Evolutionary conservation across 306 rosid species (phyloP), one percentile per base, ranked within the genome.

Genomic region (Sindora glabra): DNA sequence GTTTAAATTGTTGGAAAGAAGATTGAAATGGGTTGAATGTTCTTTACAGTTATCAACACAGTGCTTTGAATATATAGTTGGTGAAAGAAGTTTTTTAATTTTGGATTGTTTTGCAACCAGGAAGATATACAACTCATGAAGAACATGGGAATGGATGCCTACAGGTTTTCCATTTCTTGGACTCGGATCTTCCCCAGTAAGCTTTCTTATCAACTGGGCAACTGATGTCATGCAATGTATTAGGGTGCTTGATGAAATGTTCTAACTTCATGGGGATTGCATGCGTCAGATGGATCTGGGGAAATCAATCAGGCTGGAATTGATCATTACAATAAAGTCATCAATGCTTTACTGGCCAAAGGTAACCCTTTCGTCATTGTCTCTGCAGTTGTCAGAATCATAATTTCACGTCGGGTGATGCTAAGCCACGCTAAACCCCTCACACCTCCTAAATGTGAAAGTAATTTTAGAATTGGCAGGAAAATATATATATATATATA

Each of bases 251-350:
- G 5, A 40, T 22, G 6, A 40, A 29, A 27, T 41, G 24, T 41
- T 24, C 55, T 56, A 18, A 67, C 27, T 23, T 58, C 59, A 44
- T 37, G 38, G 18, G 19, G 33, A 58, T 59, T 68, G n/a, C 42
- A 63, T 47, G 25, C 33, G 34, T 65, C 45, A 94, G 99, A 84
- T 76, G 97, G 97, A 68, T 74, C 62, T 15, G 95, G 94, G 17
- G 51, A 69, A 67, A 82, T 94, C 62, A 94, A 89, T 66, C 84
- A 80, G 34, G 89, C 86, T 8, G 97, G 97, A 59, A 34, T 94
- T 41, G 90, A 80, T 73, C 87, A 94, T 62, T 94, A 94, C 68
- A 84, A 94, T 57, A 86, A 84, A 25, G 72, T 94, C 84, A 86
- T 94, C 41, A 59, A 94, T 36, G 82, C 94, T n/a, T 53, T 89